These are phyloP conservation scores for Candida fluviatilis DNA, from an alignment of 805 yeast genomes.

Conservation along the genomic window DNA sequence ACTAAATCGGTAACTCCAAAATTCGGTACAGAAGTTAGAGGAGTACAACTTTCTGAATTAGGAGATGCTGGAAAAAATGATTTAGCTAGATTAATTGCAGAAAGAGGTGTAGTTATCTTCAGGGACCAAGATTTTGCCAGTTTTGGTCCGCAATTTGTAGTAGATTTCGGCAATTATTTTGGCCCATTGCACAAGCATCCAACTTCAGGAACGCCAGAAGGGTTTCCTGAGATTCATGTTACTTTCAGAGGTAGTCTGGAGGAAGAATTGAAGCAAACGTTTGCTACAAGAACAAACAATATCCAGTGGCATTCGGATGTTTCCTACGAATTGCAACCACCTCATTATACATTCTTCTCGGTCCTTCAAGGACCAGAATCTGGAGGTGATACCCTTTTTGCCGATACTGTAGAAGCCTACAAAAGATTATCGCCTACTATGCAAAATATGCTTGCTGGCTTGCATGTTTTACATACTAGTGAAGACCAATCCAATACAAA, in stretches of 20 bases:
- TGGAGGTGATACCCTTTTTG: conserved; percentile 37
- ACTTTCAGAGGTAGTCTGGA: conserved; percentile 29
- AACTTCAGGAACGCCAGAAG: conserved; percentile 20
- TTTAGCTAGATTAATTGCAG: conserved; percentile 27
- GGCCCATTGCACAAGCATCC: conserved; percentile 21
- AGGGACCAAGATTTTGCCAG: conserved; percentile 27
- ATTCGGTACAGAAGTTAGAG: conserved; percentile 26
- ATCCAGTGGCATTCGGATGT: conserved; percentile 37
- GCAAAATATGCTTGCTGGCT: conserved; percentile 26
- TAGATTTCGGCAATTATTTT: conserved; percentile 16
- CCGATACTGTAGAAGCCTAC: conserved; percentile 35
- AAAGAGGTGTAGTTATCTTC: conserved; percentile 32
- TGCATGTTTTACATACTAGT: conserved; percentile 33
- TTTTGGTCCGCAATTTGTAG: conserved; percentile 42
- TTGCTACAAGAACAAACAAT: conserved; percentile 23
- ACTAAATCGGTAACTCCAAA: conserved; percentile 26
- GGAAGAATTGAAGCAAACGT: conserved; percentile 24
- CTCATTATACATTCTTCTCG: conserved; percentile 30
- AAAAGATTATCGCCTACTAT: conserved; percentile 32
- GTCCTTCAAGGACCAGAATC: conserved; percentile 33
- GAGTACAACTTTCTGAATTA: conserved; percentile 26
- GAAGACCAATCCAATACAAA: conserved; percentile 27
- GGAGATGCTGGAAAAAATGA: conserved; percentile 26
- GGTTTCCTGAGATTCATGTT: conserved; percentile 31
- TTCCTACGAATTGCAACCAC: conserved; percentile 33